Evolutionary conservation across 495 filamentous ascomycete species (phyloP).

Genomic region (Xylaria nigripes): DNA sequence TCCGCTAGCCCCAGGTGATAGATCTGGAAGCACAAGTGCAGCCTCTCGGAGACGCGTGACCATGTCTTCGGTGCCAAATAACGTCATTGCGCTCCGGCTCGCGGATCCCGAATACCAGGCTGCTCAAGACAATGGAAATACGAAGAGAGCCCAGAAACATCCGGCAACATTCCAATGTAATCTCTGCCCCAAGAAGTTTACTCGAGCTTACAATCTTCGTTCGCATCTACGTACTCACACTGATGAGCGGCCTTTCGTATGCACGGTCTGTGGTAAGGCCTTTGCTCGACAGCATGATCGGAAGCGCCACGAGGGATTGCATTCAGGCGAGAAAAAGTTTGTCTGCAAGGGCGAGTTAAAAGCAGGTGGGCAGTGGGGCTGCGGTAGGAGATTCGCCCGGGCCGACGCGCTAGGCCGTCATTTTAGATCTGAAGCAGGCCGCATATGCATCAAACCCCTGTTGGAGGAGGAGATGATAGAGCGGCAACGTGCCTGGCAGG

Average conservation of each 20-base stretch:
- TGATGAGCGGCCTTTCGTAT: conserved; percentile 89
- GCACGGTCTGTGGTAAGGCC: conserved; percentile 91
- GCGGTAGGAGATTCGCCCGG: conserved; percentile 84
- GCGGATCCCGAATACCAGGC: conserved; percentile 79
- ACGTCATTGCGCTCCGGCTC: conserved; percentile 87
- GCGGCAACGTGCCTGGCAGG: conserved; percentile 56
- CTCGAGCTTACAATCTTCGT: conserved; percentile 80
- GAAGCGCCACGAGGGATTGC: conserved; percentile 83
- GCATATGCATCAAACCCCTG: conserved; percentile 91
- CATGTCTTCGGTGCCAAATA: conserved; percentile 76
- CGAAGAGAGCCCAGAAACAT: conserved; percentile 86
- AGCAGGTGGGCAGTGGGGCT: conserved; percentile 79
- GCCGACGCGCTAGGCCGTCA: conserved; percentile 95
- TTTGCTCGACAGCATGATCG: conserved; percentile 92
- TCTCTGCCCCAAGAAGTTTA: conserved; percentile 81
- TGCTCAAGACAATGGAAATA: conserved; percentile 44
- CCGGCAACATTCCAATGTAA: conserved; percentile 85
- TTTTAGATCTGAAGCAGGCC: conserved; percentile 90
- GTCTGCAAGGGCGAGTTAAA: conserved; percentile 88
- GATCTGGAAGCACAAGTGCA: conserved; percentile 49
- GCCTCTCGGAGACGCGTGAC: conserved; percentile 70
- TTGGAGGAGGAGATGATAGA: conserved; percentile 84
- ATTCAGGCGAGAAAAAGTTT: conserved; percentile 94
- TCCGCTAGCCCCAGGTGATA: conserved; percentile 61
- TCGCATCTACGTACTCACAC: conserved; percentile 91